Evolutionary conservation across 352 stramenopile species (phyloP), one percentile per base, ranked within the genome.

Genomic region (Phytophthora idaei): DNA sequence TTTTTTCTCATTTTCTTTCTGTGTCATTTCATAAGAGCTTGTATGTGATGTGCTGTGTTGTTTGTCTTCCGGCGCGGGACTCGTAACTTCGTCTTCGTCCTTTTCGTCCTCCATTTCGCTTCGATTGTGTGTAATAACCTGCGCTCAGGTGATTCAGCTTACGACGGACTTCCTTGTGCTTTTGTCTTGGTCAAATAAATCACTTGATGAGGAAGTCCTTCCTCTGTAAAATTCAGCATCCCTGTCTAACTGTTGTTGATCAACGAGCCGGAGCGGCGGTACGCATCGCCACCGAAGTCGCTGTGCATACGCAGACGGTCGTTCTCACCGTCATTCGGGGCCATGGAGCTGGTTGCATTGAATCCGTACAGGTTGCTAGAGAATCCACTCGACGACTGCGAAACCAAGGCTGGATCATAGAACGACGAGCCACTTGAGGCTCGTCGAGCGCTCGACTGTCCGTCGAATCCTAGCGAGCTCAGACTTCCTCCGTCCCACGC

Each of bases 321-420:
- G 32, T n/a, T 77, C 61, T 59, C 82, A 41, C 28, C 68, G 57
- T 56, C 64, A 42, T 61, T 73, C 46, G 63, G 7, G 48, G 32
- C 55, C 80, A 71, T 67, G 64, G 56, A 66, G 12, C 31, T 64
- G 8, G 55, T 71, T 14, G 70, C 56, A 17, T 48, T 63, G 5
- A 78, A 79, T 15, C 67, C 80, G 52, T 81, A 81, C 41, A 77
- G 76, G 6, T 70, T 68, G 39, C 61, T 75, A 2, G 74, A 67
- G 25, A 81, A 77, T 49, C 57, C 66, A 47, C 47, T 71, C 1
- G 70, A 63, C 12, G 69, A 36, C 44, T 80, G 73, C 10, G 82
- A 69, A 29, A 82, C 67, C 51, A 89, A 68, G 14, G 81, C 74
- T 14, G 81, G 80, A 52, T 92, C 81, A 52, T 85, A 87, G 34